Conservation (phyloP, 345 rosid genomes). For the Toxicodendron radicans region DNA sequence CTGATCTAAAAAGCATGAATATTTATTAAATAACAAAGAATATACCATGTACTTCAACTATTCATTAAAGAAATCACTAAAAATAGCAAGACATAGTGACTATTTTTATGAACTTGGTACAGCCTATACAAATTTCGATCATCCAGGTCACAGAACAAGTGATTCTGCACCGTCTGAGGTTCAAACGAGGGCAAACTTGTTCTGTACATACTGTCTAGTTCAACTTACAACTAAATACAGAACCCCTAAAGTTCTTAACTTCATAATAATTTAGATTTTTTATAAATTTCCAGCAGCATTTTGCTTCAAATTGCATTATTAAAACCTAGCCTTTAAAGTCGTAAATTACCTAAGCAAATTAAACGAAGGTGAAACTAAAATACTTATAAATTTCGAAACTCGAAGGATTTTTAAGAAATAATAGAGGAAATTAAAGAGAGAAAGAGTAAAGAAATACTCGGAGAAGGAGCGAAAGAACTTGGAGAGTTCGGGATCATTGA, state of each 20-base stretch:
- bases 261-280: background rate
- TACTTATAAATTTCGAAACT: too few species aligned
- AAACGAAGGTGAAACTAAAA: too few species aligned
- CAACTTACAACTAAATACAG: too few species aligned
- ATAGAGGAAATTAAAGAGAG: background rate
- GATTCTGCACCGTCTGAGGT: too few species aligned
- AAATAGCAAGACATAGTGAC: background rate
- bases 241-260: background rate
- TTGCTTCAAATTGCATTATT: background rate
- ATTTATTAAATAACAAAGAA: conserved; percentile 3
- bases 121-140: background rate
- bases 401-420: background rate
- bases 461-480: conserved; percentile 69
- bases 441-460: conserved; percentile 42
- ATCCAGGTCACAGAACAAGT: background rate
- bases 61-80: too few species aligned
- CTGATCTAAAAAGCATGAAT: conserved; percentile 44
- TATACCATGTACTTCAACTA: too few species aligned
- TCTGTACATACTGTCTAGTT: background rate
- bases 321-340: background rate
- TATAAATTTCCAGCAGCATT: background rate
- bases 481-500: conserved; percentile 69
- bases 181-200: too few species aligned
- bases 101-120: background rate
- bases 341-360: too few species aligned